A percentile compares a stretch with the other conserved stretches of the same genome.
These are phyloP conservation scores for Colletotrichum lentis DNA, from an alignment of 2,329 filamentous ascomycete genomes.

Conservation along the genomic window DNA sequence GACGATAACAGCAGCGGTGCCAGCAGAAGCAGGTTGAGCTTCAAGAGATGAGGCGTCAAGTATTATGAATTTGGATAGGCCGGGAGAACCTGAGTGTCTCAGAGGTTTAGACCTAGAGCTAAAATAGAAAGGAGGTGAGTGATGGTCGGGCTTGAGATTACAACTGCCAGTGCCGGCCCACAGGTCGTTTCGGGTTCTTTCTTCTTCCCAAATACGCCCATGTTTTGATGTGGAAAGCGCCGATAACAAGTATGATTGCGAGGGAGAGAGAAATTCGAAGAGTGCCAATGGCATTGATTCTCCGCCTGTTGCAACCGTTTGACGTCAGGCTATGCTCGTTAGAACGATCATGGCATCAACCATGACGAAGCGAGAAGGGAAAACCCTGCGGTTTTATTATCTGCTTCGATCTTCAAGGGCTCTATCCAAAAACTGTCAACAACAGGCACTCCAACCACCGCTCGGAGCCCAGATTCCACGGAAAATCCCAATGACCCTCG, in stretches of 20 bases:
- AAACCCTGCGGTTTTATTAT: constrained; percentile 15
- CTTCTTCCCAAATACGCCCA: constrained; percentile 5
- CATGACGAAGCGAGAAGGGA: not conserved
- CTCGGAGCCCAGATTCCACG: constrained; percentile 4
- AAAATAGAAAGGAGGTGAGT: no score
- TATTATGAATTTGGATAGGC: constrained; percentile 54
- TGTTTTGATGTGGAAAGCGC: not conserved
- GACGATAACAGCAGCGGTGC: constrained; percentile 54
- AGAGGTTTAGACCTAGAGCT: not conserved
- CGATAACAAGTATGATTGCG: not conserved
- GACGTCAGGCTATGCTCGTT: no score
- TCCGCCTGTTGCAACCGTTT: not conserved
- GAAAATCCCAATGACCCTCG: not conserved
- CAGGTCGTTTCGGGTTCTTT: constrained; percentile 5
- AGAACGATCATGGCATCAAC: not conserved
- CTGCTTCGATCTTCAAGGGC: no score
- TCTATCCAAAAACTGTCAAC: not conserved
- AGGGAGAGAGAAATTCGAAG: not conserved
- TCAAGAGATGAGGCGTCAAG: constrained; percentile 51
- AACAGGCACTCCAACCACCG: not conserved
- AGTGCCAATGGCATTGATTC: not conserved
- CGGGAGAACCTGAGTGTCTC: constrained; percentile 48
- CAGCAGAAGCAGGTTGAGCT: constrained; percentile 54
- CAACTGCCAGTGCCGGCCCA: constrained; percentile 17
- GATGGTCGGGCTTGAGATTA: not conserved